phyloP scores from a whole-genome alignment of 176 grass and related monocot genomes.

The Cocos nucifera region DNA sequence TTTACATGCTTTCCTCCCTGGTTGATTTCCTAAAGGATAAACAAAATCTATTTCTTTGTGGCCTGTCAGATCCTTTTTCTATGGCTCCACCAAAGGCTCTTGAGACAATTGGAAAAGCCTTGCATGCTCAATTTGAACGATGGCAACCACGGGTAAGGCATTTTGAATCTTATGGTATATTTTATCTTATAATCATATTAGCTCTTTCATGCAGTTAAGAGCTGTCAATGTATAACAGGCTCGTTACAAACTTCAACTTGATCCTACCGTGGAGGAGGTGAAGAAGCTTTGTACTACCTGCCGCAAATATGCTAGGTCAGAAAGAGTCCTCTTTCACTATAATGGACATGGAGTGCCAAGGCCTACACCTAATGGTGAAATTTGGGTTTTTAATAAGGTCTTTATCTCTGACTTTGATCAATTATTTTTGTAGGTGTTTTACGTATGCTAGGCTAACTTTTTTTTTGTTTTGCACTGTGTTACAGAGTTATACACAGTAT shows the following conservation, averaged over 20 bases:
- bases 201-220: conserved; percentile 9
- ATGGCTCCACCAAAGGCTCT: conserved; percentile 90
- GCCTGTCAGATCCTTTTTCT: conserved; percentile 76
- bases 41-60: conserved; percentile 13
- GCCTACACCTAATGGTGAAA: conserved; percentile 87
- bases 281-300: conserved; percentile 95
- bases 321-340: conserved; percentile 98
- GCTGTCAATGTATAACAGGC: conserved; percentile 26
- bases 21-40: too few relatives aligned
- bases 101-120: conserved; percentile 89
- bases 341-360: conserved; percentile 98
- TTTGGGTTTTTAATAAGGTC: conserved; percentile 99
- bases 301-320: conserved; percentile 94
- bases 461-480: conserved; percentile 5
- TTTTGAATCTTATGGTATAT: too few relatives aligned
- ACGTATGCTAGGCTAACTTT: not conserved
- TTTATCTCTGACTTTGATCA: conserved; percentile 5
- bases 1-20: too few relatives aligned
- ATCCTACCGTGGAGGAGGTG: conserved; percentile 91
- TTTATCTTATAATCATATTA: not conserved
- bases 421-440: not conserved
- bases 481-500: conserved; percentile 97
- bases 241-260: conserved; percentile 84
- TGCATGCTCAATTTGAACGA: conserved; percentile 88
- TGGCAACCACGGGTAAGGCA: conserved; percentile 80